Base-by-base conservation (phyloP, 2,329 filamentous ascomycete genomes). In the Aspergillus versicolor region DNA sequence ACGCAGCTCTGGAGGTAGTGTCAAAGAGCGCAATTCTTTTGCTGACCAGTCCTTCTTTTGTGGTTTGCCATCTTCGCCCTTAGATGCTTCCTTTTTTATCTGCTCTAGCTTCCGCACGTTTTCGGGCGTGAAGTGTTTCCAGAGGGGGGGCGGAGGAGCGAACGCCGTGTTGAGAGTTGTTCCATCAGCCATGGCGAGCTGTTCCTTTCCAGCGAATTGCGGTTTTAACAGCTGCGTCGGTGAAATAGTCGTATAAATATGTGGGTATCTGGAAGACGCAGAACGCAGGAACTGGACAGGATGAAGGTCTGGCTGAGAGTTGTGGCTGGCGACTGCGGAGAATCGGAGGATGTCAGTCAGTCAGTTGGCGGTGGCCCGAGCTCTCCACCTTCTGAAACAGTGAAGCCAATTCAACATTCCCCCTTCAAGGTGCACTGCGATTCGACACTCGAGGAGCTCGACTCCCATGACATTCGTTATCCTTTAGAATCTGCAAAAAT, bases 101-200 rank as follows among this genome's bases (percentile, higher is more conserved):
- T 81, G 69, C 55, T 81, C 75, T 22, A 89, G 75, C 47, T 84
- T 85, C 13, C 84, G 76, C 52, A 90, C 68, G 69, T 93, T 95
- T 27, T 88, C 85, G 3, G 85, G 73, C 0, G 91, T 96, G 75
- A 97, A 97, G 72, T 90, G 83, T 64, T 88, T 88, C 87, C 90
- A 97, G 77, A 97, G 96, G 1, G 88, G 87, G 24, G 94, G 94
- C 24, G 94, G 94, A 52, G 89, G 85, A 22, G 94, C 93, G 71
- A 92, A 96, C 41, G 88, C 85, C 22, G 88, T 85, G 24, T 86
- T 81, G 30, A 78, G 65, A 53, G 75, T 64, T 66, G 68, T 67
- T 53, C 77, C 77, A 58, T 86, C 86, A 57, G 84, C 85, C 88
- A 90, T 91, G 46, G 12, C 40, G 5, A 19, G n/a, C 30, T 42